phyloP scores from a whole-genome alignment of 768 basidiomycete genomes.

The Artomyces pyxidatus region DNA sequence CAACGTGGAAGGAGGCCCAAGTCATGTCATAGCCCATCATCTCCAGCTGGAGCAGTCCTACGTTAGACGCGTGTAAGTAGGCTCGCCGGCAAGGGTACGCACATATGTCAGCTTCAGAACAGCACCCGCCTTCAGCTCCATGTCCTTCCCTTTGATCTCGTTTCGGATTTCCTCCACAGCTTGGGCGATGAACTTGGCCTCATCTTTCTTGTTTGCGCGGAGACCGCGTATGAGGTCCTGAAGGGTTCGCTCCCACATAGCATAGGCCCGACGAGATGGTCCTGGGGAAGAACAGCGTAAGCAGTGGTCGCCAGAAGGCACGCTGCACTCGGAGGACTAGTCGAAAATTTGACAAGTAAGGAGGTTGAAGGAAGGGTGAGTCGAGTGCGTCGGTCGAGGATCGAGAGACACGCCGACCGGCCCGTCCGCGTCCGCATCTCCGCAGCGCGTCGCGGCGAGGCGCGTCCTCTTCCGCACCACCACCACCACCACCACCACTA shows the following conservation, averaged over 20 bases:
- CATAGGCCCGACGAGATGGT: conserved; percentile 15
- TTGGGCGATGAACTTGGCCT: conserved; percentile 83
- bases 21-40: conserved; percentile 95
- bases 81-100: conserved; percentile 29
- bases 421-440: no score
- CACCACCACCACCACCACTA: no score
- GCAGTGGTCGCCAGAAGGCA: no score
- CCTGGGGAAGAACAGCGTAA: conserved; percentile 19
- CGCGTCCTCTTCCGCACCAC: no score
- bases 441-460: no score
- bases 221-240: conserved; percentile 94
- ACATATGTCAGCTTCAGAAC: conserved; percentile 96
- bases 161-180: conserved; percentile 91
- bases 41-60: conserved; percentile 56
- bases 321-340: no score
- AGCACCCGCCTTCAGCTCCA: conserved; percentile 94
- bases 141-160: conserved; percentile 90
- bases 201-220: conserved; percentile 91
- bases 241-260: conserved; percentile 94
- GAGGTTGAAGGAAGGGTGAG: no score
- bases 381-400: no score
- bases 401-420: no score
- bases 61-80: conserved; percentile 5
- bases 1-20: conserved; percentile 94
- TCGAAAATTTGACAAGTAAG: no score